Conservation (phyloP, 2,329 filamentous ascomycete genomes). For the Plectosphaerella sp. region DNA sequence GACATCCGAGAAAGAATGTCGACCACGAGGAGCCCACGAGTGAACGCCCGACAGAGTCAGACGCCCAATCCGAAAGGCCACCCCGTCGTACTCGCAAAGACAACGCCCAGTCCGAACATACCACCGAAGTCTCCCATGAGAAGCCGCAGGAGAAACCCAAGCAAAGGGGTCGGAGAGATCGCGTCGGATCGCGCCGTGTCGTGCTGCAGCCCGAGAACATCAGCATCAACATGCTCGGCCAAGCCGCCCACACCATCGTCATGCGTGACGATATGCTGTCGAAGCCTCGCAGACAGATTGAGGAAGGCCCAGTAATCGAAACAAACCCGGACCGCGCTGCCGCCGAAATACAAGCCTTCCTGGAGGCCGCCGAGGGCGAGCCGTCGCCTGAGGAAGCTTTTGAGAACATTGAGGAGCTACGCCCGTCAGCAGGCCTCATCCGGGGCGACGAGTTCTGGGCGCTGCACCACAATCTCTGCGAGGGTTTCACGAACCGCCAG, state of each 20-base stretch:
- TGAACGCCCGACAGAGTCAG: neutral
- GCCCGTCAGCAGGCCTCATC: conserved; percentile 36
- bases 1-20: neutral
- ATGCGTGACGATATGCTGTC: conserved; percentile 28
- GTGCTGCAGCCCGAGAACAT: conserved; percentile 15
- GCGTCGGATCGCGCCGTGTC: conserved; percentile 2
- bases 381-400: conserved; percentile 29
- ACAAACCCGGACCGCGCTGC: conserved; percentile 7
- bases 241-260: conserved; percentile 40
- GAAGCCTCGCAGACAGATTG: conserved; percentile 19
- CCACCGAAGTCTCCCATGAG: neutral
- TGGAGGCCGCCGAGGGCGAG: conserved; percentile 20
- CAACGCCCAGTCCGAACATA: neutral
- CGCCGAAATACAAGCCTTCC: conserved; percentile 4
- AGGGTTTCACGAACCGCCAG: conserved; percentile 44
- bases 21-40: neutral
- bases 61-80: neutral
- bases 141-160: neutral
- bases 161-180: neutral
- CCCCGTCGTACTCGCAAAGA: neutral
- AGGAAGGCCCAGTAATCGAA: conserved; percentile 10
- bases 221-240: conserved; percentile 27
- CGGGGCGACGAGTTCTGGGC: conserved; percentile 33
- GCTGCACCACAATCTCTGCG: conserved; percentile 29
- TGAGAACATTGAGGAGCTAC: conserved; percentile 43